Base-by-base conservation (phyloP, 352 stramenopile genomes). In the Thraustotheca clavata region DNA sequence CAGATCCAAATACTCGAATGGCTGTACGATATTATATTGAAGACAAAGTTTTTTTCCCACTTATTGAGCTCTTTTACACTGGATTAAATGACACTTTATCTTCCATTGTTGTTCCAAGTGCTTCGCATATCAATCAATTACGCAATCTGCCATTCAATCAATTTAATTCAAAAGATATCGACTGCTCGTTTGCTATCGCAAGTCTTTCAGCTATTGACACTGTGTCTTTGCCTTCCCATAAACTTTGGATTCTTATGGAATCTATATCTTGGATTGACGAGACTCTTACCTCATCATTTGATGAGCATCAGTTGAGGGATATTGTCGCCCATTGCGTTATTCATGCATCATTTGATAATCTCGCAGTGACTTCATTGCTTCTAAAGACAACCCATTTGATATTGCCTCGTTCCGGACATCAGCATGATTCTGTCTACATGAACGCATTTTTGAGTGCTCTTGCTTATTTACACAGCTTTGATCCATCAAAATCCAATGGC, bases 181-280 rank as follows among this genome's bases (percentile, higher is more conserved):
- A 70, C 20, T 94, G 86, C 83, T 74, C 71, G 11, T 55, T 76
- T 35, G 77, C 74, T 0, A 74, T 77, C 6, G 71, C 73, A 34
- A 77, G 83, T 22, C 66, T 91, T 14, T 79, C 86, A 55, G 71
- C 74, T 31, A 68, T 94, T 18, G 86, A 94, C 48, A 89, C 78
- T 43, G 74, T 87, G 16, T 91, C 86, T 22, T 69, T 94, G 1
- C 77, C 83, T 29, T 88, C 83, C 14, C 83, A 93, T 73, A 94
- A 94, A 69, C 74, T 93, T 35, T 80, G 91, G 31, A 62, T 91
- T 16, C 79, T 94, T 46, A 63, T 90, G 20, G 73, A 67, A 18
- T 79, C 79, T 14, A 80, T 74, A 1, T 79, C 75, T 36, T 61
- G 62, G 8, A 86, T 91, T 46, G 71, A 67, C 1, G 60, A 82